These are phyloP conservation scores for Asparagopsis taxiformis DNA, from an alignment of 31 red algal genomes.

Conservation along the genomic window DNA sequence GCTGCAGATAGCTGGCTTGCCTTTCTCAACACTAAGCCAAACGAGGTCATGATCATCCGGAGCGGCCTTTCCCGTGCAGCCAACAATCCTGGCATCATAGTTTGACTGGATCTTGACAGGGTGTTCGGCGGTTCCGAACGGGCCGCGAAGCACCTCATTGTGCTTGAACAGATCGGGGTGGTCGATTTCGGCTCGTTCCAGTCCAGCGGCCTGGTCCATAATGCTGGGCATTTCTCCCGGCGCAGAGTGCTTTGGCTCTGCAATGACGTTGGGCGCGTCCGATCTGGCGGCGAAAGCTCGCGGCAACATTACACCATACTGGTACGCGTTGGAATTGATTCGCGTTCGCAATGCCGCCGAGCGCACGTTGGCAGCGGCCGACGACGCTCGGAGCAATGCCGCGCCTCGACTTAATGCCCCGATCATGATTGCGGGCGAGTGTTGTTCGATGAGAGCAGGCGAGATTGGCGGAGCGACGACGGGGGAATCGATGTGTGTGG, in stretches of 20 bases:
- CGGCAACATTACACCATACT: neutral
- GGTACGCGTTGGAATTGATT: neutral
- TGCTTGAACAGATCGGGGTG: constrained; percentile 90
- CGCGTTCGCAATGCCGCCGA: no score
- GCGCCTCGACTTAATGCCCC: no score
- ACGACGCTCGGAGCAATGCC: no score
- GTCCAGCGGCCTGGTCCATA: constrained; percentile 64
- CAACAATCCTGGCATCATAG: constrained; percentile 86
- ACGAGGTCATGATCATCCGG: constrained; percentile 93
- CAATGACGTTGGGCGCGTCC: constrained; percentile 22
- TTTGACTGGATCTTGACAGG: constrained; percentile 86
- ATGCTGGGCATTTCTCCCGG: constrained; percentile 63
- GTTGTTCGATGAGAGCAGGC: no score
- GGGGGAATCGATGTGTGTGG: no score
- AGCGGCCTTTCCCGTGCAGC: constrained; percentile 86
- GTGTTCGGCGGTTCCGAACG: constrained; percentile 82
- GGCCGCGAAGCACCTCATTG: constrained; percentile 87
- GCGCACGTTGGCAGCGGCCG: no score
- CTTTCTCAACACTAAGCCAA: constrained; percentile 86
- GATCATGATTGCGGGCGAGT: no score
- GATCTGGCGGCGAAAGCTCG: constrained; percentile 18
- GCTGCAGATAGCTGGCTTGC: constrained; percentile 43
- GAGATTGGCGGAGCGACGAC: no score
- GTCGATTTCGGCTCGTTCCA: constrained; percentile 85
- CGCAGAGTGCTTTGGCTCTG: constrained; percentile 41